Percentiles rank a stretch among this genome's conserved stretches.
These are phyloP conservation scores for Strobilomyces confusus DNA, from an alignment of 768 basidiomycete species.

Conservation along the genomic window DNA sequence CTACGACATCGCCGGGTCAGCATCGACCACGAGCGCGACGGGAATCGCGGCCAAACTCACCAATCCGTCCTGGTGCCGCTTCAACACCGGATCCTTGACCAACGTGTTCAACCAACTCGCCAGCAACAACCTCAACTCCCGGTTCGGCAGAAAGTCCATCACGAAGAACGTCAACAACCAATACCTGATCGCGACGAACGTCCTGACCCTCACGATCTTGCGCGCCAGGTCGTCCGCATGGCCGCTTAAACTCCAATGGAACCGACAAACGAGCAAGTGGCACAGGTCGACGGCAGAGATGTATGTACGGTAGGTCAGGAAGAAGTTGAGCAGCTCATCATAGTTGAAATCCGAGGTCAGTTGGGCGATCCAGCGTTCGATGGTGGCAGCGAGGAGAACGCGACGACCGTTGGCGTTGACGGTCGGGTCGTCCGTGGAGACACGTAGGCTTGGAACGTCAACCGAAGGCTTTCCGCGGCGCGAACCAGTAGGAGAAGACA, in stretches of 20 bases:
- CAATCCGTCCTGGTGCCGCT: slow-evolving; percentile 62
- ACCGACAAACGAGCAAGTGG: slow-evolving; percentile 78
- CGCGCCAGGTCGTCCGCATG: slow-evolving; percentile 60
- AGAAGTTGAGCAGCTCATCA: slow-evolving; percentile 84
- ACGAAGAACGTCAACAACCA: slow-evolving; percentile 90
- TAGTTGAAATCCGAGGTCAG: slow-evolving; percentile 83
- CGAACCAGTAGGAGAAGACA: slow-evolving; percentile 39
- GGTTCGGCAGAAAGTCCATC: slow-evolving; percentile 82
- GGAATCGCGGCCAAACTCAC: slow-evolving; percentile 41
- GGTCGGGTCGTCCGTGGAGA: slow-evolving; percentile 26
- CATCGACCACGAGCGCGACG: not conserved
- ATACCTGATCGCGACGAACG: slow-evolving; percentile 85
- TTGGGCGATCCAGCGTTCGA: slow-evolving; percentile 92
- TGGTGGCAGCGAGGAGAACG: slow-evolving; percentile 82
- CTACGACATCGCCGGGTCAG: slow-evolving; percentile 34
- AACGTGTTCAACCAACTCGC: slow-evolving; percentile 82
- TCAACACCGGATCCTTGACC: slow-evolving; percentile 64
- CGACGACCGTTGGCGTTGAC: slow-evolving; percentile 23
- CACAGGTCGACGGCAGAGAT: slow-evolving; percentile 75
- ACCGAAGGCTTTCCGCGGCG: slow-evolving; percentile 29
- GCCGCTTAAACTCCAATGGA: slow-evolving; percentile 75
- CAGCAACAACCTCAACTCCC: slow-evolving; percentile 67
- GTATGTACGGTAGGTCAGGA: slow-evolving; percentile 89
- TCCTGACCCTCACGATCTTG: slow-evolving; percentile 80
- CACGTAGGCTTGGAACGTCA: slow-evolving; percentile 28